These are phyloP conservation scores for Coemansia sp. DNA, from an alignment of 192 early-diverging fungal species.

Conservation along the genomic window DNA sequence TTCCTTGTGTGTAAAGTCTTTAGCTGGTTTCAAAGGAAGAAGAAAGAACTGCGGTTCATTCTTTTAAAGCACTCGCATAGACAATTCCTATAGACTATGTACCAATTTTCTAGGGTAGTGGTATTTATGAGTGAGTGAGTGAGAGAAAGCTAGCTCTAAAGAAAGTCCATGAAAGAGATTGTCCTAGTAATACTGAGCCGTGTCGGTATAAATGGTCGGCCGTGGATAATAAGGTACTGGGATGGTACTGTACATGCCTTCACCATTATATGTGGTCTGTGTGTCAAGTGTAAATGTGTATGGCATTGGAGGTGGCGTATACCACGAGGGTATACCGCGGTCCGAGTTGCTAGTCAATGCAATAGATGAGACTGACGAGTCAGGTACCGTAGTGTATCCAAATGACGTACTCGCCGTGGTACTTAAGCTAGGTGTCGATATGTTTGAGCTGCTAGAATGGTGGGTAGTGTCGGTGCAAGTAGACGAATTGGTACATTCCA, in stretches of 20 bases:
- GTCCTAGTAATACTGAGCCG: not conserved
- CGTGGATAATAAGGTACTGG: not conserved
- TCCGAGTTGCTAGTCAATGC: not conserved
- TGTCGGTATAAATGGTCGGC: not conserved
- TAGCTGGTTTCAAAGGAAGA: no score
- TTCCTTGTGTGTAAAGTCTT: no score
- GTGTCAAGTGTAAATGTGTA: not conserved
- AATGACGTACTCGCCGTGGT: not conserved
- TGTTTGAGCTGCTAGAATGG: not conserved
- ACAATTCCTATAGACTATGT: no score
- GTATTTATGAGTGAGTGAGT: no score
- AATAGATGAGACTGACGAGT: not conserved
- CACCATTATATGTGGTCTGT: not conserved
- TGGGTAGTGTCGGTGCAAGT: not conserved
- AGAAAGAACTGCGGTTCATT: no score
- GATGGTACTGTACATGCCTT: not conserved
- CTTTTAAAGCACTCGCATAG: no score
- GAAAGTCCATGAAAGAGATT: not conserved
- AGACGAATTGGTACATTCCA: not conserved
- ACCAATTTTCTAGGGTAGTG: no score
- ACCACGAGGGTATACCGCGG: not conserved
- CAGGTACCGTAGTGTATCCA: not conserved
- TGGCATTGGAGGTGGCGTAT: not conserved
- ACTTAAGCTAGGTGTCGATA: not conserved
- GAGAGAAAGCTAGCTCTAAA: not conserved